Conservation (phyloP, 2,329 filamentous ascomycete genomes). For the Metarhizium humberi region DNA sequence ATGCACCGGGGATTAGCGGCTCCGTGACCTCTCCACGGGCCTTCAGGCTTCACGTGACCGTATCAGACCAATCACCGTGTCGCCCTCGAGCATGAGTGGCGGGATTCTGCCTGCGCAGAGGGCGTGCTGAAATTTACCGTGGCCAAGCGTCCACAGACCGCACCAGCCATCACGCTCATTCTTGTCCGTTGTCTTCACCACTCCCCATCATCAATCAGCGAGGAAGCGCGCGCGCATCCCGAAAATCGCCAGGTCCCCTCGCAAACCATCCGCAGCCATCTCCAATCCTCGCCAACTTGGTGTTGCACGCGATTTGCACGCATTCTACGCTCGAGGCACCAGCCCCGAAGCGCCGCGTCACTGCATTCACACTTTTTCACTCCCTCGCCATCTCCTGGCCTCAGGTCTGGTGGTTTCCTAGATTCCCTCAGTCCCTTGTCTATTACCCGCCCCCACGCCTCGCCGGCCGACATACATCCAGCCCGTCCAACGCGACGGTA, state of each 20-base stretch:
- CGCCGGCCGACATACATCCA: conserved; percentile 3
- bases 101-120: conserved; percentile 18
- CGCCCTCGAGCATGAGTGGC: conserved; percentile 14
- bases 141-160: conserved; percentile 25
- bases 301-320: conserved; percentile 46
- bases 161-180: conserved; percentile 40
- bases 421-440: conserved; percentile 5
- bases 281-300: conserved; percentile 40
- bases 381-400: conserved; percentile 10
- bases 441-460: conserved; percentile 11
- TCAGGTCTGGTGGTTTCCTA: conserved; percentile 6
- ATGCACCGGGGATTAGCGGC: neutral
- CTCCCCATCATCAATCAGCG: conserved; percentile 41
- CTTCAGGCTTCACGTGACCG: neutral
- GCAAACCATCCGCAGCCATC: conserved; percentile 51
- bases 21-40: neutral
- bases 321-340: conserved; percentile 31
- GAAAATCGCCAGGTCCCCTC: conserved; percentile 51
- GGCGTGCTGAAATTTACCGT: conserved; percentile 37
- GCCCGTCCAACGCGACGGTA: conserved; percentile 6
- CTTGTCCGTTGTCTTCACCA: conserved; percentile 43
- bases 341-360: conserved; percentile 31
- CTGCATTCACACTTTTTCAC: conserved; percentile 34
- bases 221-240: conserved; percentile 44
- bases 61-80: neutral